Evolutionary conservation across 1,284 basidiomycete species (phyloP), one percentile per base, ranked within the genome.

Genomic region (Vanrija pseudolonga): DNA sequence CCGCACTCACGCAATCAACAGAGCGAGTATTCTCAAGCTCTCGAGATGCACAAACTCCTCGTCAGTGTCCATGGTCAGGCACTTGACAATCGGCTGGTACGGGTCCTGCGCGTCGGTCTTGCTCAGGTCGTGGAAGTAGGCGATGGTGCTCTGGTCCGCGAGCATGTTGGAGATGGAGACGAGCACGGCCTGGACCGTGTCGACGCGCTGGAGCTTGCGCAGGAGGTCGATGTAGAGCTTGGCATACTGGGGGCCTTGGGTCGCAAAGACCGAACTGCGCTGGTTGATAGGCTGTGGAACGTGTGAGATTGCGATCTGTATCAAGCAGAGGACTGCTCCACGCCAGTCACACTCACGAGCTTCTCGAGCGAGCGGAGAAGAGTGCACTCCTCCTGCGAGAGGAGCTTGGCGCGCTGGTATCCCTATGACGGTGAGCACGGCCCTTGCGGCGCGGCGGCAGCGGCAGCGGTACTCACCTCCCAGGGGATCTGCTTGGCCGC

Each of bases 21-120:
- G 82, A 1, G 92, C 90, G 45, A 97, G 79, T 64, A 98, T 89
- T 67, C 95, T 89, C 0, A 89, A 82, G 22, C 88, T 82, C 71
- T 94, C 96, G 57, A 97, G 81, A 66, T 94, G 90, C 24, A 91
- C 86, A 65, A 96, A 97, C 71, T 96, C 91, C 71, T 98, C 95
- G 44, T 64, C 60, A 23, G 60, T 63, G 63, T 87, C 86, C 37
- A 88, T 85, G 39, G 91, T 87, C 45, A 98, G 78, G 39, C 69
- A 92, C 88, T 88, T 86, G 56, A 94, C 80, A 41, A 97, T 80
- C 9, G 92, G 89, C 23, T 80, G 79, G 74, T 90, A 97, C 0
- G 93, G 92, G 57, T 91, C 80, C 60, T 93, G 89, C 8, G 86
- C 81, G 70, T 70, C 67, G 9, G 55, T 20, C 19, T 63, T 63